Evolutionary conservation across 192 early-diverging fungal genomes (phyloP).

Genomic region (Entomortierella beljakovae): DNA sequence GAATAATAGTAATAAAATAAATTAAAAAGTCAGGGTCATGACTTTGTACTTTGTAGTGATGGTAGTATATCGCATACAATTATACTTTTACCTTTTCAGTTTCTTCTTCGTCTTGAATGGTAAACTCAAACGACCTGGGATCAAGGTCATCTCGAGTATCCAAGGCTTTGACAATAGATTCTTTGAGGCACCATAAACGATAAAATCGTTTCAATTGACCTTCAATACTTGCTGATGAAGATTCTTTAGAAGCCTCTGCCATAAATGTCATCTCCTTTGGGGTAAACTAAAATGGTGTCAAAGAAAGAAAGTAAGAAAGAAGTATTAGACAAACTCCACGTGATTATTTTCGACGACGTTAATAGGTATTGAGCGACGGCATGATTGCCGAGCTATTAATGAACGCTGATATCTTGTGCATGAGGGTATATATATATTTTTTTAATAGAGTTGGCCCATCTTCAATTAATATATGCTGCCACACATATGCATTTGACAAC

Average conservation of each 20-base stretch:
- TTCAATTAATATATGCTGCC: too few species aligned
- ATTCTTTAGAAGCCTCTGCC: slow-evolving; percentile 6
- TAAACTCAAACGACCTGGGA: slow-evolving; percentile 61
- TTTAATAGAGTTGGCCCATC: too few species aligned
- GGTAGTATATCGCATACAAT: too few species aligned
- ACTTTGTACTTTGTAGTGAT: too few species aligned
- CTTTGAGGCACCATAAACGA: slow-evolving; percentile 67
- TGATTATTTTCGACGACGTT: too few species aligned
- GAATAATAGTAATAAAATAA: too few species aligned
- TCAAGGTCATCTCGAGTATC: slow-evolving; percentile 61
- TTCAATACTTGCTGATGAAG: background rate
- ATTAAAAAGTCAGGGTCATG: too few species aligned
- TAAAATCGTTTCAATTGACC: slow-evolving; percentile 58
- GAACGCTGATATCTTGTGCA: too few species aligned
- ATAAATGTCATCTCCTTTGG: slow-evolving; percentile 43
- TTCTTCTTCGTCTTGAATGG: slow-evolving; percentile 33
- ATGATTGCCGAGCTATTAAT: too few species aligned
- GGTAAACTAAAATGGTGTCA: slow-evolving; percentile 14
- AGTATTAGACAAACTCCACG: too few species aligned
- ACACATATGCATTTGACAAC: too few species aligned
- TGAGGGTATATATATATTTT: too few species aligned
- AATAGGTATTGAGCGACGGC: background rate
- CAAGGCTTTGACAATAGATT: slow-evolving; percentile 68
- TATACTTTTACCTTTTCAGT: slow-evolving; percentile 40
- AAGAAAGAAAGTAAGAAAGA: background rate